Conservation (phyloP, 2,329 filamentous ascomycete genomes). For the Nemania abortiva region DNA sequence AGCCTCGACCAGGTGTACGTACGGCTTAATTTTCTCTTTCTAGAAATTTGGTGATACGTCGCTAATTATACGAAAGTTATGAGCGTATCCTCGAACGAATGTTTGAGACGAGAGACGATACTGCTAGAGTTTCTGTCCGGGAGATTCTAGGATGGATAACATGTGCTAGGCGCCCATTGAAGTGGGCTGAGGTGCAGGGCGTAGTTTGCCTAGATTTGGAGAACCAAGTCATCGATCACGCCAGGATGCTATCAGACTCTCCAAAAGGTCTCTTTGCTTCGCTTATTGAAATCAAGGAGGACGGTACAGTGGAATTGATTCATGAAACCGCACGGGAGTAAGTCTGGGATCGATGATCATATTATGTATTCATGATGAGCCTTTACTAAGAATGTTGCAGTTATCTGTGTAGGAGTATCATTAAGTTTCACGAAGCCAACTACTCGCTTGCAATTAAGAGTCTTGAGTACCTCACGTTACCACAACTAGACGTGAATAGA, state of each 20-base stretch:
- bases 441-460: slow-evolving; percentile 45
- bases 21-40: neutral
- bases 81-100: slow-evolving; percentile 45
- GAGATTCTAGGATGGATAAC: slow-evolving; percentile 53
- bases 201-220: slow-evolving; percentile 49
- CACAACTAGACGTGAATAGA: slow-evolving; percentile 37
- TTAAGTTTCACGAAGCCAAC: slow-evolving; percentile 33
- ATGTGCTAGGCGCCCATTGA: slow-evolving; percentile 52
- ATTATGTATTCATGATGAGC: neutral
- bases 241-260: slow-evolving; percentile 43
- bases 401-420: slow-evolving; percentile 33
- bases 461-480: slow-evolving; percentile 45
- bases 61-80: slow-evolving; percentile 40
- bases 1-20: slow-evolving; percentile 43
- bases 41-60: neutral
- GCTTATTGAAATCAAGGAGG: slow-evolving; percentile 46
- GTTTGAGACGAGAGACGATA: slow-evolving; percentile 27
- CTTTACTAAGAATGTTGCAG: slow-evolving; percentile 15
- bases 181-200: slow-evolving; percentile 54
- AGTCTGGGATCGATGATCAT: slow-evolving; percentile 20
- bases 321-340: slow-evolving; percentile 52
- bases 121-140: slow-evolving; percentile 34
- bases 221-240: slow-evolving; percentile 44
- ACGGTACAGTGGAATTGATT: slow-evolving; percentile 50
- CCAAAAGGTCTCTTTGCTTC: slow-evolving; percentile 52